Conservation (phyloP, 169 alveolate genomes). For the Ichthyophthirius multifiliis region DNA sequence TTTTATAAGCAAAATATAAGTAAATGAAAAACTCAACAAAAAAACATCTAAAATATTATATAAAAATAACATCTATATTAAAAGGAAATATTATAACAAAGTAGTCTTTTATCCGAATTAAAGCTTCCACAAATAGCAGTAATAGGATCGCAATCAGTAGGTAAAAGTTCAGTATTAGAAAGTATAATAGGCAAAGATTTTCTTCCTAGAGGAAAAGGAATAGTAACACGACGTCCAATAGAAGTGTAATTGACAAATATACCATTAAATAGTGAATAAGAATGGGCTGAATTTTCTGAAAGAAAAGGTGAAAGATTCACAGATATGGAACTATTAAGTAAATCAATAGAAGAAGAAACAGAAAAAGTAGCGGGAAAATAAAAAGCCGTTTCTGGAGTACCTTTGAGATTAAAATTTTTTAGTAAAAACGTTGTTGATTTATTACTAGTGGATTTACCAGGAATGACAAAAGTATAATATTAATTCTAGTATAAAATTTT, state of each 20-base stretch:
- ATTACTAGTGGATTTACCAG: slow-evolving; percentile 98
- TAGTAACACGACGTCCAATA: slow-evolving; percentile 98
- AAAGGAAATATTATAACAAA: slow-evolving; percentile 43
- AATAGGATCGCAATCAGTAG: slow-evolving; percentile 70
- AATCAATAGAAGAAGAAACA: slow-evolving; percentile 91
- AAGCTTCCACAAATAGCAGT: slow-evolving; percentile 67
- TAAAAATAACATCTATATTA: not conserved
- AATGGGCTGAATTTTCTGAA: slow-evolving; percentile 86
- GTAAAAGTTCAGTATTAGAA: slow-evolving; percentile 90
- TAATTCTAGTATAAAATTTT: not conserved
- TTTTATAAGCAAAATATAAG: slow-evolving; percentile 49
- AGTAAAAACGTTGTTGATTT: slow-evolving; percentile 94
- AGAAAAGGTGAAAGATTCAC: slow-evolving; percentile 86
- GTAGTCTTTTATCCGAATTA: slow-evolving; percentile 34
- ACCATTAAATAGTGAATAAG: slow-evolving; percentile 29
- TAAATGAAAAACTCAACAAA: not conserved
- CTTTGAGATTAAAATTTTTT: slow-evolving; percentile 91
- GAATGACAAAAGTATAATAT: slow-evolving; percentile 92
- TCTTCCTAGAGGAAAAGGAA: slow-evolving; percentile 98
- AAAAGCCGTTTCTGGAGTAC: slow-evolving; percentile 92
- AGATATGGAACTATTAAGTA: slow-evolving; percentile 79
- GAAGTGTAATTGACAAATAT: slow-evolving; percentile 84
- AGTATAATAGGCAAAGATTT: slow-evolving; percentile 95
- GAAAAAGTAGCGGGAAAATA: slow-evolving; percentile 91
- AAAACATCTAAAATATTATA: not conserved